phyloP scores from a whole-genome alignment of 495 filamentous ascomycete genomes.

The Aspergillus sclerotioniger region DNA sequence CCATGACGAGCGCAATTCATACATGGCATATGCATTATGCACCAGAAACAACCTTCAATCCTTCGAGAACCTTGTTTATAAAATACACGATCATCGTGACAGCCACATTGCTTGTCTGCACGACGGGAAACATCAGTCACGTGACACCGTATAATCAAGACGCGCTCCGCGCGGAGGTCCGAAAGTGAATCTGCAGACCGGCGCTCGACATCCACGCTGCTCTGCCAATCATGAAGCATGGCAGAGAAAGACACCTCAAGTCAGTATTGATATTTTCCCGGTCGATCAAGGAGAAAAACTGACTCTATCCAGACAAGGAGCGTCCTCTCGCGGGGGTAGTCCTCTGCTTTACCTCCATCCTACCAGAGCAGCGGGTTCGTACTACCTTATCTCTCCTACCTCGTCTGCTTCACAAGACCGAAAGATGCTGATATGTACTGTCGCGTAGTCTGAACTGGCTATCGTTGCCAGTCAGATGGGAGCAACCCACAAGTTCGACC shows the following conservation, averaged over 20 bases:
- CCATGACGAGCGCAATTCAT: too few species aligned
- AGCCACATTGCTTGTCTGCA: not conserved
- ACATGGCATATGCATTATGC: too few species aligned
- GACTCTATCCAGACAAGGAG: constrained; percentile 42
- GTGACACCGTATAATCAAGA: constrained; percentile 1
- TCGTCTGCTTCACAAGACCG: not conserved
- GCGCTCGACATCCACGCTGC: constrained; percentile 1
- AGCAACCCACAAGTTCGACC: constrained; percentile 77
- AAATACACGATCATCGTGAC: too few species aligned
- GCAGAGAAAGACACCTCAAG: constrained; percentile 36
- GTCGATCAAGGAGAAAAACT: constrained; percentile 6
- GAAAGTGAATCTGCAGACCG: not conserved
- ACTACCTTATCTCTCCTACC: not conserved
- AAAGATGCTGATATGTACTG: constrained; percentile 8
- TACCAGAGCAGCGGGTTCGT: constrained; percentile 75
- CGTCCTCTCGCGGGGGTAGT: constrained; percentile 76
- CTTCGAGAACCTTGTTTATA: too few species aligned
- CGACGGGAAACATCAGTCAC: not conserved
- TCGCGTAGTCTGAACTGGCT: constrained; percentile 64
- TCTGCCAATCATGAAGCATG: constrained; percentile 45
- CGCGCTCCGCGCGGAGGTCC: constrained; percentile 6
- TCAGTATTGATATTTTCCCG: constrained; percentile 19
- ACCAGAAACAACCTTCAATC: too few species aligned
- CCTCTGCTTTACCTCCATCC: constrained; percentile 87
- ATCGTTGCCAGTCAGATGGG: constrained; percentile 76